These are phyloP conservation scores for Proliferodiscus dingleyae DNA, from an alignment of 2,329 filamentous ascomycete species.

Conservation along the genomic window DNA sequence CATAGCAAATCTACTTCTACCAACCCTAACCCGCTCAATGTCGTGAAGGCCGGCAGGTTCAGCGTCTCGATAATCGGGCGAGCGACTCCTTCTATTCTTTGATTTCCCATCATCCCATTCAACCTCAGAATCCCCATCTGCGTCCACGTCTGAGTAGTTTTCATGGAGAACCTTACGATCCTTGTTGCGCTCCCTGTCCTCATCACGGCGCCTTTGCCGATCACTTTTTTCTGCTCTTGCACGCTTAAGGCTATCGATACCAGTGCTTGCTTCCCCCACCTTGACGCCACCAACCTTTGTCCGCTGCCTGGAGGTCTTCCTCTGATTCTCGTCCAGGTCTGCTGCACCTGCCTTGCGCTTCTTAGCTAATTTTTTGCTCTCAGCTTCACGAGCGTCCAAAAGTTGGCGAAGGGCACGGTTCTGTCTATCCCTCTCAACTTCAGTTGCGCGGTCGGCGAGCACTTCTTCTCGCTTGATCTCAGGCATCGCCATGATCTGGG, in stretches of 20 bases:
- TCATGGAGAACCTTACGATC: constrained; percentile 41
- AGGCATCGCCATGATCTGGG: constrained; percentile 75
- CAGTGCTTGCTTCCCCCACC: constrained; percentile 62
- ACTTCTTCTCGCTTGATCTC: constrained; percentile 90
- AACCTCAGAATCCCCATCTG: constrained; percentile 71
- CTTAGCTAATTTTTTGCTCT: constrained; percentile 50
- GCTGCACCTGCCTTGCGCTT: constrained; percentile 75
- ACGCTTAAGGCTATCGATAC: constrained; percentile 65
- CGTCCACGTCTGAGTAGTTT: constrained; percentile 54
- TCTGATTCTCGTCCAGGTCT: constrained; percentile 71
- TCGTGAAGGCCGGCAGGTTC: constrained; percentile 73
- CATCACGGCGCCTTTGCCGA: constrained; percentile 57
- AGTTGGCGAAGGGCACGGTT: constrained; percentile 77
- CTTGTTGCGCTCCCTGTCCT: constrained; percentile 53
- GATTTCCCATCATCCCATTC: constrained; percentile 63
- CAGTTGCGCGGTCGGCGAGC: constrained; percentile 78
- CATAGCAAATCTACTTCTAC: constrained; percentile 79
- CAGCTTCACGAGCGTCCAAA: constrained; percentile 61
- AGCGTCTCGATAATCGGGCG: constrained; percentile 42
- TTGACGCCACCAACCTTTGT: constrained; percentile 62
- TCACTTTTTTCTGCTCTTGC: constrained; percentile 61
- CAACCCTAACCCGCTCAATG: constrained; percentile 77
- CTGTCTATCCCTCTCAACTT: constrained; percentile 77
- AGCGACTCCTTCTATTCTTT: constrained; percentile 39
- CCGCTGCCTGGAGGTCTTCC: constrained; percentile 69